A percentile compares a stretch with the other conserved stretches of the same genome.
Conservation (phyloP, 2,329 filamentous ascomycete species). For the Cercospora berteroae region DNA sequence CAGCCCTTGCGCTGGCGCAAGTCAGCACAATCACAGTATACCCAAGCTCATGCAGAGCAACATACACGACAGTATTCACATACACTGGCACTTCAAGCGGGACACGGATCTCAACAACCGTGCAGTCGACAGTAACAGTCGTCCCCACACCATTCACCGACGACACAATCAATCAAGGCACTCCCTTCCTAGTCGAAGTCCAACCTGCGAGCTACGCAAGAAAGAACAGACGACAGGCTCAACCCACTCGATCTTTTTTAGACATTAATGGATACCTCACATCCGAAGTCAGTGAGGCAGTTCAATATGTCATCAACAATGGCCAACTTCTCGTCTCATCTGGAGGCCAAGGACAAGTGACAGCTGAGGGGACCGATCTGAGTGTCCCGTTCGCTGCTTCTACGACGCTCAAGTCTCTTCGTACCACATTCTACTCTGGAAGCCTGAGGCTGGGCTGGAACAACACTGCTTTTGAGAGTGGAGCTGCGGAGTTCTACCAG, state of each 20-base stretch:
- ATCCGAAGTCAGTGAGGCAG: slow-evolving; percentile 31
- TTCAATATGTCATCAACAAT: slow-evolving; percentile 33
- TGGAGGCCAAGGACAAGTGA: slow-evolving; percentile 33
- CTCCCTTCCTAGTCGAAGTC: slow-evolving; percentile 35
- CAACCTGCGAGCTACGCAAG: slow-evolving; percentile 18
- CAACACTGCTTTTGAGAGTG: slow-evolving; percentile 34
- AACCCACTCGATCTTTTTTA: slow-evolving; percentile 28
- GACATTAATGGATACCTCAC: slow-evolving; percentile 38
- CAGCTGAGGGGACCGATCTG: slow-evolving; percentile 26
- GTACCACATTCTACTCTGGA: slow-evolving; percentile 31
- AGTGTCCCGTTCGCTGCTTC: slow-evolving; percentile 33
- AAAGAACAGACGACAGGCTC: slow-evolving; percentile 27
- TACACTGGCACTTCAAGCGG: slow-evolving; percentile 16
- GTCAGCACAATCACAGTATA: slow-evolving; percentile 33
- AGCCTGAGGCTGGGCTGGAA: slow-evolving; percentile 35
- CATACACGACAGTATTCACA: slow-evolving; percentile 16
- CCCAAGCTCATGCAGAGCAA: slow-evolving; percentile 30
- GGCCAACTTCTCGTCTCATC: slow-evolving; percentile 27
- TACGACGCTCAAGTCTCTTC: slow-evolving; percentile 28
- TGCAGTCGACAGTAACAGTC: slow-evolving; percentile 34
- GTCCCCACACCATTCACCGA: slow-evolving; percentile 29
- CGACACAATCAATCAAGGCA: slow-evolving; percentile 32
- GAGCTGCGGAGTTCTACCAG: slow-evolving; percentile 36
- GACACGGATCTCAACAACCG: slow-evolving; percentile 27
- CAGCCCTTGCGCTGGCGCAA: slow-evolving; percentile 19